Evolutionary conservation across 2,329 filamentous ascomycete species (phyloP), one percentile per base, ranked within the genome.

Genomic region (Penicillium sp.): DNA sequence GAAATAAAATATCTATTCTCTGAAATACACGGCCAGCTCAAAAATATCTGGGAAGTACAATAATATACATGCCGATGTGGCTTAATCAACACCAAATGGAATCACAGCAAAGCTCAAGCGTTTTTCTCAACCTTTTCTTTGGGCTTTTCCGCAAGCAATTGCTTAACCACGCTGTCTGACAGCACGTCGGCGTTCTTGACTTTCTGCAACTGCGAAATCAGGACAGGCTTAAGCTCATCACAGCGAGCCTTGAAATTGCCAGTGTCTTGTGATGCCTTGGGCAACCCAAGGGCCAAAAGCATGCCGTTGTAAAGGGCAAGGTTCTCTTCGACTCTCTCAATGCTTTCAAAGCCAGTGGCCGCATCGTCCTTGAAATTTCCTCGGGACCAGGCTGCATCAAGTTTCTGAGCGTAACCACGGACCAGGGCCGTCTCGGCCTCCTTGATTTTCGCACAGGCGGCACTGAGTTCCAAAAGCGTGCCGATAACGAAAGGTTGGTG

Each of bases 181-280:
- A 45, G 50, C 5, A 57, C 27, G 7, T 57, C 43, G 11, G 4
- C 15, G 27, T 57, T 57, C 41, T 53, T 53, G 21, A 53, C 34
- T 3, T n/a, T 25, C 36, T 79, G 81, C 21, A 90, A 77, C 60
- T 83, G 54, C 19, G 29, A n/a, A 31, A 41, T 29, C 41, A 57
- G 29, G 10, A 47, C n/a, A 46, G 36, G 27, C 36, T 36, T 16
- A 21, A 57, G 34, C 49, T 31, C 13, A 13, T 23, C 23, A 29
- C 29, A 27, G 39, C 53, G 53, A 15, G 46, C 23, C 46, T 44
- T 19, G 53, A 55, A 50, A 16, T 11, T 10, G 15, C 23, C 21
- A 29, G 46, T 44, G 11, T 29, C 47, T 21, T 36, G 16, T 34
- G 31, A 13, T 27, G n/a, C 39, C 39, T 47, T 41, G 27, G 16